Conservation (phyloP, 2,329 filamentous ascomycete species). For the Paraphaeosphaeria sporulosa region DNA sequence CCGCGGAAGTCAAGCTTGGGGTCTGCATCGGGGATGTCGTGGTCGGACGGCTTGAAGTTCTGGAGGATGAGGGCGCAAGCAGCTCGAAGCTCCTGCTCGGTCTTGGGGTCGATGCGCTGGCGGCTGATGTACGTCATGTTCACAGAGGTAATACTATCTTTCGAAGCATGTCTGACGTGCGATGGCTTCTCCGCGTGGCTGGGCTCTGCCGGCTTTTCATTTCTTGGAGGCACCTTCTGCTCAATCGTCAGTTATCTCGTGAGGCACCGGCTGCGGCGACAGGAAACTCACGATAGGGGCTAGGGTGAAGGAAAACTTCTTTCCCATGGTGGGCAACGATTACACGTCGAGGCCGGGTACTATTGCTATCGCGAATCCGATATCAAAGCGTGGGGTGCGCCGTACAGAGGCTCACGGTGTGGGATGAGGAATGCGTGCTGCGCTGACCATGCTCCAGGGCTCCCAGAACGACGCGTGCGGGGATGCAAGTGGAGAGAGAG, state of each 20-base stretch:
- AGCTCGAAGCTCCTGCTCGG: constrained; percentile 55
- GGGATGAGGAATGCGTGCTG: not conserved
- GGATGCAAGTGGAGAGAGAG: not conserved
- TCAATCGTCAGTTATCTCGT: constrained; percentile 23
- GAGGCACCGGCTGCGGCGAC: constrained; percentile 9
- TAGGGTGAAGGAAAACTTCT: constrained; percentile 55
- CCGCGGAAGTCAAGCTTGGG: constrained; percentile 46
- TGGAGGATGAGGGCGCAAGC: constrained; percentile 56
- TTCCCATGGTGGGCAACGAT: constrained; percentile 43
- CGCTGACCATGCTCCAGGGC: not conserved
- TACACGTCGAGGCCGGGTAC: not conserved
- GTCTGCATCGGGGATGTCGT: constrained; percentile 46
- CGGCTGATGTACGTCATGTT: constrained; percentile 54
- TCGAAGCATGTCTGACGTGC: constrained; percentile 37
- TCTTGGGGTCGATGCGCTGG: constrained; percentile 50
- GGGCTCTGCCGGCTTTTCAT: constrained; percentile 41
- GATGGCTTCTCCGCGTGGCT: constrained; percentile 24
- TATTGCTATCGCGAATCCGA: not conserved
- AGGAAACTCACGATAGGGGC: constrained; percentile 49
- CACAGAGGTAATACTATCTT: constrained; percentile 45
- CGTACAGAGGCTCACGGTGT: not conserved
- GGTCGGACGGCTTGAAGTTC: constrained; percentile 50
- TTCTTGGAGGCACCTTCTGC: constrained; percentile 45
- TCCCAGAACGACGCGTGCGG: not conserved
- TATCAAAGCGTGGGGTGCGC: not conserved